Base-by-base conservation (phyloP, 148 eudicot species). In the Camellia lanceoleosa region DNA sequence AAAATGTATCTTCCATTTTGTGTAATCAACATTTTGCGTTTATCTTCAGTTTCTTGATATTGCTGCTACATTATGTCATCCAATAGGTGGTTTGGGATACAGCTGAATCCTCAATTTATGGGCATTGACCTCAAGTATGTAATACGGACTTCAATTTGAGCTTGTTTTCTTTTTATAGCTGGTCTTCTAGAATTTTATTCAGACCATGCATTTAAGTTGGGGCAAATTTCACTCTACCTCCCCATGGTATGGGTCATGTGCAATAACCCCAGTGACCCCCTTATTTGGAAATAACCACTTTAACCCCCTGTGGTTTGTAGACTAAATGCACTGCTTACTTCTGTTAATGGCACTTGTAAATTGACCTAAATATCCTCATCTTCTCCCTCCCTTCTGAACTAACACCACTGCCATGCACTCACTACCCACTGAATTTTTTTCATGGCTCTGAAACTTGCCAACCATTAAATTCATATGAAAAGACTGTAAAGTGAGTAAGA, bases 101-200 rank as follows among this genome's bases (percentile, higher is more conserved):
- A 96, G 83, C 90, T 96, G 85, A 96, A 96, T 89, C 99, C 99
- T 80, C 92, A 92, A 66, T 89, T 96, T 83, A 82, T 90, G 87
- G 94, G 97, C 83, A 86, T 92, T 77, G 99, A 94, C 91, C 92
- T 96, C 88, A 96, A 96, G 99, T 96, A 96, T 78, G 94, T 84
- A 43, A 74, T 60, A n/a, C 58, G 9, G 47, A 67, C 81, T 79
- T 81, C 71, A 77, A 23, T 80, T 46, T 73, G 41, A 52, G 12
- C 59, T 5, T 60, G 38, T 30, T 75, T 60, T 75, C 20, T 18
- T 18, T 75, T 60, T 61, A 16, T 19, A 11, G 68, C 46, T 42
- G 14, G 65, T 56, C 51, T 16, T 38, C 6, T 58, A 13, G 38
- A 30, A 38, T 54, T 16, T 30, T 49, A 47, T 46, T 19, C 15